These are phyloP conservation scores for Hamamelis virginiana DNA, from an alignment of 164 flowering plant species.

Conservation along the genomic window DNA sequence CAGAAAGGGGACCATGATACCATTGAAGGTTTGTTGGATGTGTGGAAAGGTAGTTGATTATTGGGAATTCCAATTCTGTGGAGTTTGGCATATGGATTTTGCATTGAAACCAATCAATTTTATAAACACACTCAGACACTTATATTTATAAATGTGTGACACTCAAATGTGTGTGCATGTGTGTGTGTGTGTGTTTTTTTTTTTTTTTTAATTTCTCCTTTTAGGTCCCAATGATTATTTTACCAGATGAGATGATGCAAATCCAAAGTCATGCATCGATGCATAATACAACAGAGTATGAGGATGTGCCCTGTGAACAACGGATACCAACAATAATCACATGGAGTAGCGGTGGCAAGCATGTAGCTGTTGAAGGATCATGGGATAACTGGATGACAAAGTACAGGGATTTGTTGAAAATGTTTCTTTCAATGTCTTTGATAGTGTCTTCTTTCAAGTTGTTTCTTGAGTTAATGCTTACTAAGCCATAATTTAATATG, in stretches of 20 bases:
- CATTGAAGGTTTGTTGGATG: too few relatives aligned
- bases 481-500: neutral
- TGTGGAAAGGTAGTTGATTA: too few relatives aligned
- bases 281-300: slow-evolving; percentile 30
- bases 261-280: slow-evolving; percentile 34
- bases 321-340: slow-evolving; percentile 59
- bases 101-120: neutral
- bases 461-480: neutral
- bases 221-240: slow-evolving; percentile 55
- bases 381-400: slow-evolving; percentile 81
- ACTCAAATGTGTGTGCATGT: neutral
- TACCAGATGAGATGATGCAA: slow-evolving; percentile 38
- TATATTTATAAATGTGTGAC: neutral
- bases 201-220: slow-evolving; percentile 9
- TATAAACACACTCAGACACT: neutral
- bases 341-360: slow-evolving; percentile 69
- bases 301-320: slow-evolving; percentile 35
- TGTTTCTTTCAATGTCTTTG: neutral
- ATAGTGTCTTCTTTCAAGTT: neutral
- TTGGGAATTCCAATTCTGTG: neutral
- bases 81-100: neutral
- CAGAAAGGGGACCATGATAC: too few relatives aligned
- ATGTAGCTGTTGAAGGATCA: slow-evolving; percentile 78
- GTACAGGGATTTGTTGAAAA: slow-evolving; percentile 23
- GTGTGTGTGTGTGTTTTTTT: too few relatives aligned